Evolutionary conservation across 129 eudicot species (phyloP).

Genomic region (Artemisia annua): DNA sequence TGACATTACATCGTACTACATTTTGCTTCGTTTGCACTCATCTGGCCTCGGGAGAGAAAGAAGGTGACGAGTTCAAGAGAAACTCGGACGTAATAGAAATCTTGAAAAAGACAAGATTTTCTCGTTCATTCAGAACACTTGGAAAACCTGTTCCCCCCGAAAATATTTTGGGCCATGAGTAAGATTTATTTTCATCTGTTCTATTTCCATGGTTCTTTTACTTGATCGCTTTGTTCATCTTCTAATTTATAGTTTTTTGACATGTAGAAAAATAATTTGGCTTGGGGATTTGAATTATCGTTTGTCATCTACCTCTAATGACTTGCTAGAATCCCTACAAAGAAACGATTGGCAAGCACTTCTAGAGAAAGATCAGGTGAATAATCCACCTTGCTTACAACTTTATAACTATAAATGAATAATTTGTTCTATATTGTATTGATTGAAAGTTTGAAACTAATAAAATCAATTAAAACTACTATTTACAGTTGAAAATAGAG

Average conservation of each 20-base stretch:
- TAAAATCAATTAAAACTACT: neutral
- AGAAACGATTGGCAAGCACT: conserved; percentile 75
- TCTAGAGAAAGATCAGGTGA: conserved; percentile 81
- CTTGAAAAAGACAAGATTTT: conserved; percentile 63
- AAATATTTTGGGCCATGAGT: conserved; percentile 80
- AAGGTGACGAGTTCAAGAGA: conserved; percentile 67
- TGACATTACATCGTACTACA: conserved; percentile 57
- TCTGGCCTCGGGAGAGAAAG: conserved; percentile 86
- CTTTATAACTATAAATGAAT: neutral
- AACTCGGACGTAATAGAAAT: conserved; percentile 69
- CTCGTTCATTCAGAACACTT: conserved; percentile 36
- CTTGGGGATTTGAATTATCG: conserved; percentile 92
- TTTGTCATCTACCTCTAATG: conserved; percentile 47
- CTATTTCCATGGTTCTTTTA: neutral
- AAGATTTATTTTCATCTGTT: conserved; percentile 26
- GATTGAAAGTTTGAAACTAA: neutral
- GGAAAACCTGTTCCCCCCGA: conserved; percentile 47
- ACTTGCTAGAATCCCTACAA: conserved; percentile 44
- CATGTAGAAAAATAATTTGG: conserved; percentile 70
- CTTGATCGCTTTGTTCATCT: neutral
- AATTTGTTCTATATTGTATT: too few species aligned
- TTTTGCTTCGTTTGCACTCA: conserved; percentile 92
- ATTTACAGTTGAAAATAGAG: conserved; percentile 68
- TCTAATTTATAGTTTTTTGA: conserved; percentile 13
- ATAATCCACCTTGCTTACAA: neutral